Conservation (phyloP, 176 grass and related monocot species). For the Aechmea fasciata region DNA sequence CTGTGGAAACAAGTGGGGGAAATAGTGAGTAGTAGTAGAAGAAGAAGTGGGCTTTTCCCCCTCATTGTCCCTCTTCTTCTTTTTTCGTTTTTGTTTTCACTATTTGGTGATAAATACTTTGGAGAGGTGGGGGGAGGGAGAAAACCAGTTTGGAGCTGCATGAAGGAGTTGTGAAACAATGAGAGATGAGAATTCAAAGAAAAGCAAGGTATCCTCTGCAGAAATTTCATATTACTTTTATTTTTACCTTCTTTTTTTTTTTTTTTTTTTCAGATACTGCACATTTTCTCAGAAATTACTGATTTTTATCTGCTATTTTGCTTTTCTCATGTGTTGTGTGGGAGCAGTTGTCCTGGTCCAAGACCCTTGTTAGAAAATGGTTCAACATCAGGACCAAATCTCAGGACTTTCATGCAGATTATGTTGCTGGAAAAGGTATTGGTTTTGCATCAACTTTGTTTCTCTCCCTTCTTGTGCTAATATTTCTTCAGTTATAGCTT, state of each 20-base stretch:
- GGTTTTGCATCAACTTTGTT: not conserved
- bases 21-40: not conserved
- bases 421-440: slow-evolving; percentile 42
- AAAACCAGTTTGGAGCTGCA: slow-evolving; percentile 29
- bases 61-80: not conserved
- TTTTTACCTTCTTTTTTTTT: not conserved
- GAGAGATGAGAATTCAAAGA: slow-evolving; percentile 85
- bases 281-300: slow-evolving; percentile 24
- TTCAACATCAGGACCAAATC: slow-evolving; percentile 80
- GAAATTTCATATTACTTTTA: slow-evolving; percentile 1
- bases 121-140: slow-evolving; percentile 20
- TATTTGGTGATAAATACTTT: not conserved
- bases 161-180: slow-evolving; percentile 67
- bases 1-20: not conserved
- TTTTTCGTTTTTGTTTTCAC: not conserved
- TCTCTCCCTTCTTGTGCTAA: no score
- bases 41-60: not conserved
- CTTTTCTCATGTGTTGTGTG: slow-evolving; percentile 9
- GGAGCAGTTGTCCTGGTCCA: slow-evolving; percentile 84
- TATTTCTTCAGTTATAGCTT: no score
- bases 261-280: not conserved
- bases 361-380: slow-evolving; percentile 86
- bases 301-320: slow-evolving; percentile 15
- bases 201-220: slow-evolving; percentile 65
- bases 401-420: slow-evolving; percentile 76